Base-by-base conservation (phyloP, 2,329 filamentous ascomycete species). In the Colletotrichum godetiae region DNA sequence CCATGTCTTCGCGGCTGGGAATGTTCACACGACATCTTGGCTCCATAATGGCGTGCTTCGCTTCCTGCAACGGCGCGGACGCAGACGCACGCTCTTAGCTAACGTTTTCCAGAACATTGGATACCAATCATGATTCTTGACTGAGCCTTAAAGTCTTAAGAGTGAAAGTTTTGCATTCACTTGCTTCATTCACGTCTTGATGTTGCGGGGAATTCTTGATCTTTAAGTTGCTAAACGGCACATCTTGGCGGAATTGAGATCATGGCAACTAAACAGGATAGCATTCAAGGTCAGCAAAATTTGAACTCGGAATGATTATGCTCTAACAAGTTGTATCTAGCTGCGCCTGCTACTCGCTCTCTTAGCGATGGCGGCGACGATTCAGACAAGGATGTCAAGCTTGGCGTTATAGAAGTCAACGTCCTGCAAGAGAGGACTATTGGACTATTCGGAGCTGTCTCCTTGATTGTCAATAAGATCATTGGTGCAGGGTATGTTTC, bases 381-480 rank as follows among this genome's bases (percentile, higher is more conserved):
- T 12, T 62, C 68, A 5, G 56, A 53, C 57, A 71, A 67, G 24
- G 67, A 67, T 60, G 67, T 60, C 31, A 35, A 33, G 46, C 53
- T 74, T 10, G 62, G 53, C 24, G 58, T 74, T 31, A 33, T 71
- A 22, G 72, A 74, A 53, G 24, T 42, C 57, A 60, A 74, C 27
- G 67, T 74, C n/a, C 15, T 71, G 46, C 57, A 78, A 29, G 74
- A 76, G 19, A 70, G 75, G 11, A 78, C 75, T 0, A 77, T 78
- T 27, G 76, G 77, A 0, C 33, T 78, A 2, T 78, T 78, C 49
- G 76, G 76, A 0, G 75, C 76, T 6, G 72, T 76, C 0, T 78
- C 76, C 2, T 58, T 78, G 22, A 74, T 78, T 11, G 73, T 77
- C 33, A 78, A 78, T 22, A 78, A 78, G 49, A 78, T 78, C 12